These are phyloP conservation scores for Kokia cookei DNA, from an alignment of 441 rosid species.

Conservation along the genomic window DNA sequence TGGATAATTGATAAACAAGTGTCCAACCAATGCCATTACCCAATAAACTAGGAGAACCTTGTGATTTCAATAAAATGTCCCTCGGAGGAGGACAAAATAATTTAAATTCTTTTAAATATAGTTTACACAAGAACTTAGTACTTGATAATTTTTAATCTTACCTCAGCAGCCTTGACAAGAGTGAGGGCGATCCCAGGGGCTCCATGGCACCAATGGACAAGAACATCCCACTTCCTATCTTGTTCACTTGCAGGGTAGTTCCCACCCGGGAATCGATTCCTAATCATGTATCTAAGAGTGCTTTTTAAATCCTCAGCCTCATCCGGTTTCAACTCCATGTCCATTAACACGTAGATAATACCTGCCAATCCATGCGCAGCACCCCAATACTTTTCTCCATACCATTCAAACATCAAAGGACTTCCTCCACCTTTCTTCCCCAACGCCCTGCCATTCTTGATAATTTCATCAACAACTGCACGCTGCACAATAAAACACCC, in stretches of 20 bases:
- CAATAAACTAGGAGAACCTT: neutral
- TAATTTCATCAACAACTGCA: slow-evolving; percentile 33
- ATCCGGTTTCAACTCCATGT: slow-evolving; percentile 45
- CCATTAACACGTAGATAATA: slow-evolving; percentile 57
- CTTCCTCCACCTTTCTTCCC: slow-evolving; percentile 36
- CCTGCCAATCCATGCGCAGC: slow-evolving; percentile 75
- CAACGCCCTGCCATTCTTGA: slow-evolving; percentile 37
- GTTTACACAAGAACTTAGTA: neutral
- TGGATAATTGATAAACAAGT: neutral
- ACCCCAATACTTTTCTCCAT: slow-evolving; percentile 62
- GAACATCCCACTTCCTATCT: slow-evolving; percentile 35
- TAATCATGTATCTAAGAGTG: slow-evolving; percentile 43
- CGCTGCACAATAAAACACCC: slow-evolving; percentile 23
- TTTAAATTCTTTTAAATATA: neutral
- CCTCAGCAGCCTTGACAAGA: slow-evolving; percentile 55
- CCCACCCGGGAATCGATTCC: slow-evolving; percentile 42
- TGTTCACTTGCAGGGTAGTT: slow-evolving; percentile 55
- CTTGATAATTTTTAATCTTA: slow-evolving; percentile 2
- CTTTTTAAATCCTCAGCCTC: slow-evolving; percentile 52
- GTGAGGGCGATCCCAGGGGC: slow-evolving; percentile 58
- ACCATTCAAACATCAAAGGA: slow-evolving; percentile 60
- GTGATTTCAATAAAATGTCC: neutral
- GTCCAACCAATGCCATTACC: neutral
- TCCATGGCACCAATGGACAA: slow-evolving; percentile 75
- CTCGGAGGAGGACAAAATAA: neutral